phyloP scores from a whole-genome alignment of 2,329 filamentous ascomycete species.

The Pestalotiopsis sp. region DNA sequence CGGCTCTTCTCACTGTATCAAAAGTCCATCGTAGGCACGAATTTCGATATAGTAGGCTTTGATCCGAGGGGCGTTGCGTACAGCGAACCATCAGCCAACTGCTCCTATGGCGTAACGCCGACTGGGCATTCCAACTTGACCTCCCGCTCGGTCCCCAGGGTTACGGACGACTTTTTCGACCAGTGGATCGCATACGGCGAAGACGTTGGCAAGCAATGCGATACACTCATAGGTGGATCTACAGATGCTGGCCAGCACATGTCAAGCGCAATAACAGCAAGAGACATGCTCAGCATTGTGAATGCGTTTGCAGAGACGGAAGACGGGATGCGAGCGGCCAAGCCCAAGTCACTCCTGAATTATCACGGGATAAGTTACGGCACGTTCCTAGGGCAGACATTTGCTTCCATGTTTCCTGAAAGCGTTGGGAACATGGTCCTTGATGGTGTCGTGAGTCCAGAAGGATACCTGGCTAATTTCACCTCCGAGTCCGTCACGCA shows the following conservation, averaged over 20 bases:
- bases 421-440: slow-evolving; percentile 37
- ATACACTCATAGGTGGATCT: background rate
- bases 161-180: slow-evolving; percentile 6
- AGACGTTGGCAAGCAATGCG: slow-evolving; percentile 8
- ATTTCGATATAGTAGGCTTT: slow-evolving; percentile 12
- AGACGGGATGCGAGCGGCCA: slow-evolving; percentile 13
- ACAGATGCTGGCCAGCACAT: slow-evolving; percentile 16
- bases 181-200: slow-evolving; percentile 6
- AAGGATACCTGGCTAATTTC: slow-evolving; percentile 34
- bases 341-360: slow-evolving; percentile 29
- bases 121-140: background rate
- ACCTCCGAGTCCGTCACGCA: slow-evolving; percentile 42
- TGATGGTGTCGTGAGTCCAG: slow-evolving; percentile 46
- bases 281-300: slow-evolving; percentile 25
- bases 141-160: background rate
- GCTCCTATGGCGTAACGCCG: background rate
- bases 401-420: slow-evolving; percentile 40
- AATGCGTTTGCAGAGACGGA: slow-evolving; percentile 14
- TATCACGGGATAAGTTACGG: slow-evolving; percentile 50
- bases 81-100: slow-evolving; percentile 13
- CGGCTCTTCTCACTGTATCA: background rate
- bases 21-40: slow-evolving; percentile 9
- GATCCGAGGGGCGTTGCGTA: slow-evolving; percentile 8
- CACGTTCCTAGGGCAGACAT: slow-evolving; percentile 41
- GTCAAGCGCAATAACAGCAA: slow-evolving; percentile 21